Evolutionary conservation across 1,284 basidiomycete species (phyloP).

Genomic region (Ustilago shanxiensis): DNA sequence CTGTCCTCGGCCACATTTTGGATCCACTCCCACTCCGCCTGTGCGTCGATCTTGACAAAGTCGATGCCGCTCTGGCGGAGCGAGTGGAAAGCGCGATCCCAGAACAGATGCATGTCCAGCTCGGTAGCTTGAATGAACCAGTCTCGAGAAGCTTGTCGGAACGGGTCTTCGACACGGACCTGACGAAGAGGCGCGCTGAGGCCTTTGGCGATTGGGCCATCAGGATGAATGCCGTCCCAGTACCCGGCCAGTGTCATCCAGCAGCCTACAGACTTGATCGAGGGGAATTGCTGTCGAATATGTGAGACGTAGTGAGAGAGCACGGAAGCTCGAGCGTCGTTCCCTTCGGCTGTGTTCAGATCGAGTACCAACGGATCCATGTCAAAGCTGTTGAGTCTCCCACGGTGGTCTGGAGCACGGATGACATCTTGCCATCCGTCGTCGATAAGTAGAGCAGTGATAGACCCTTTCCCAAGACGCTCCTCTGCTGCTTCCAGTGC

Average conservation of each 20-base stretch:
- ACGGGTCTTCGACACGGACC: constrained; percentile 26
- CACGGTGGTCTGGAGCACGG: constrained; percentile 16
- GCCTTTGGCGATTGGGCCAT: constrained; percentile 30
- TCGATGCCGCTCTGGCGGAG: constrained; percentile 59
- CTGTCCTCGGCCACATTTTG: not conserved
- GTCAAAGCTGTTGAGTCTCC: constrained; percentile 39
- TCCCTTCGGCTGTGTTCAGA: not conserved
- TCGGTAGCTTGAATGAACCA: constrained; percentile 42
- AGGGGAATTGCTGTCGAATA: constrained; percentile 34
- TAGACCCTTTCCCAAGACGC: constrained; percentile 25
- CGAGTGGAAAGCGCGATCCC: constrained; percentile 56
- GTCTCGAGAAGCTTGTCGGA: constrained; percentile 68
- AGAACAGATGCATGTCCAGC: constrained; percentile 52
- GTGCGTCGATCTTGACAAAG: constrained; percentile 70
- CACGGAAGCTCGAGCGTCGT: not conserved
- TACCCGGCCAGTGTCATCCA: constrained; percentile 52
- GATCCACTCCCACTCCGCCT: constrained; percentile 57
- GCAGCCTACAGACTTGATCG: constrained; percentile 37
- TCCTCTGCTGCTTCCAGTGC: constrained; percentile 33
- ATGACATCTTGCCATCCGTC: constrained; percentile 51
- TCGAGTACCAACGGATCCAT: constrained; percentile 35
- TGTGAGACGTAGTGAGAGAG: constrained; percentile 28
- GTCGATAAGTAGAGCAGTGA: constrained; percentile 45
- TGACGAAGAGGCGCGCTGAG: constrained; percentile 29
- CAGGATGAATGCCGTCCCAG: constrained; percentile 45